A percentile compares a stretch with the other conserved stretches of the same genome.
Conservation (phyloP, 208 protist species). For the Acanthamoeba royreba region DNA sequence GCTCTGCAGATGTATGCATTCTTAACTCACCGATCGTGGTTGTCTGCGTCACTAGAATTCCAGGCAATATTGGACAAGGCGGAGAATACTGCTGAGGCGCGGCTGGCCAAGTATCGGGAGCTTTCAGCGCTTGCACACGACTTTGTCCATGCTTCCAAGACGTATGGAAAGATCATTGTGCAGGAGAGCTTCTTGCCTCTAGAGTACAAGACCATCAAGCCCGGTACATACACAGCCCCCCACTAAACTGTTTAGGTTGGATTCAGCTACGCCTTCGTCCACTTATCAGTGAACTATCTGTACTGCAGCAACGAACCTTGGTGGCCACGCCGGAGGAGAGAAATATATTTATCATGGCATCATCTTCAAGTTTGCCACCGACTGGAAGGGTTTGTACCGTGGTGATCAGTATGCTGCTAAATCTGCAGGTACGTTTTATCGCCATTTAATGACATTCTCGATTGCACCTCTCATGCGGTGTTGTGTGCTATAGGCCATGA, state of each 20-base stretch:
- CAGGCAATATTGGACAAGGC: constrained; percentile 19
- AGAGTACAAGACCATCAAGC: constrained; percentile 42
- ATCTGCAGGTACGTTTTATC: not conserved
- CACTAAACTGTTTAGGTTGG: not conserved
- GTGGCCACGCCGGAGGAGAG: constrained; percentile 39
- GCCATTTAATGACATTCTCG: not conserved
- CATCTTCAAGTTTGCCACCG: constrained; percentile 52
- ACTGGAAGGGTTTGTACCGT: constrained; percentile 10
- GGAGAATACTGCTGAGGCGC: not conserved
- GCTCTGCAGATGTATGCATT: not conserved
- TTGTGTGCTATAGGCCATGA: not conserved
- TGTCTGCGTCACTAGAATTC: not conserved
- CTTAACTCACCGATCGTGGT: not conserved
- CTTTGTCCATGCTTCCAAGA: constrained; percentile 45
- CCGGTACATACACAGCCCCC: not conserved
- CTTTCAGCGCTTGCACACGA: constrained; percentile 28
- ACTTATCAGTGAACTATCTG: not conserved
- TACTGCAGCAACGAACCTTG: not conserved
- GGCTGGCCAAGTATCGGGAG: not conserved
- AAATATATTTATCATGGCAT: constrained; percentile 48
- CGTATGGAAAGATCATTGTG: constrained; percentile 55
- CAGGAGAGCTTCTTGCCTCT: constrained; percentile 26
- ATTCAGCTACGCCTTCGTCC: not conserved
- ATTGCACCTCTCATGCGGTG: not conserved
- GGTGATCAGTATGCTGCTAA: constrained; percentile 33